These are phyloP conservation scores for Nitzschia palea DNA, from an alignment of 108 stramenopile species.

Conservation along the genomic window DNA sequence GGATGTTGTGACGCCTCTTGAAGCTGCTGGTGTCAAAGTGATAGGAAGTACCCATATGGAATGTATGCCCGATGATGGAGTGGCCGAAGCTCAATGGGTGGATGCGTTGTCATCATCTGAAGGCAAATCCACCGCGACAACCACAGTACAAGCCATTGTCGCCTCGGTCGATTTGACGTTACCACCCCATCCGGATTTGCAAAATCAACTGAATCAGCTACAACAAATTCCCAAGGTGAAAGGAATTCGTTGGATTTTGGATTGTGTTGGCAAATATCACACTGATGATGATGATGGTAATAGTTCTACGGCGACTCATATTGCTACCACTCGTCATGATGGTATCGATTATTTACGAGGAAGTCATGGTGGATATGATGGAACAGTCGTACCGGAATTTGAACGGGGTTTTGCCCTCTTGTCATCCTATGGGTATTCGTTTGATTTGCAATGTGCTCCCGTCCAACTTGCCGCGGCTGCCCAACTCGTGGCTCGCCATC, in stretches of 20 bases:
- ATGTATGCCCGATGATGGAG: conserved; percentile 72
- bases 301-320: conserved; percentile 64
- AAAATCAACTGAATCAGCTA: conserved; percentile 44
- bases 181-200: conserved; percentile 41
- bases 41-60: conserved; percentile 70
- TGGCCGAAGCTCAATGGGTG: conserved; percentile 62
- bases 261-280: conserved; percentile 60
- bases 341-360: conserved; percentile 62
- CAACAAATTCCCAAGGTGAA: conserved; percentile 18
- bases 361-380: conserved; percentile 33
- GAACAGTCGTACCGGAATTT: conserved; percentile 41
- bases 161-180: conserved; percentile 65
- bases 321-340: conserved; percentile 66
- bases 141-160: conserved; percentile 58
- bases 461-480: conserved; percentile 69
- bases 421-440: conserved; percentile 49
- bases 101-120: conserved; percentile 21
- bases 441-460: conserved; percentile 85
- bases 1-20: conserved; percentile 51
- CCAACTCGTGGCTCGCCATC: conserved; percentile 45
- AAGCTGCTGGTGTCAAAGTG: conserved; percentile 40
- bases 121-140: background rate
- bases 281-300: conserved; percentile 1
- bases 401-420: conserved; percentile 66
- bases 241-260: conserved; percentile 81